These are phyloP conservation scores for Boletellus sp. DNA, from an alignment of 768 basidiomycete species.

Conservation along the genomic window DNA sequence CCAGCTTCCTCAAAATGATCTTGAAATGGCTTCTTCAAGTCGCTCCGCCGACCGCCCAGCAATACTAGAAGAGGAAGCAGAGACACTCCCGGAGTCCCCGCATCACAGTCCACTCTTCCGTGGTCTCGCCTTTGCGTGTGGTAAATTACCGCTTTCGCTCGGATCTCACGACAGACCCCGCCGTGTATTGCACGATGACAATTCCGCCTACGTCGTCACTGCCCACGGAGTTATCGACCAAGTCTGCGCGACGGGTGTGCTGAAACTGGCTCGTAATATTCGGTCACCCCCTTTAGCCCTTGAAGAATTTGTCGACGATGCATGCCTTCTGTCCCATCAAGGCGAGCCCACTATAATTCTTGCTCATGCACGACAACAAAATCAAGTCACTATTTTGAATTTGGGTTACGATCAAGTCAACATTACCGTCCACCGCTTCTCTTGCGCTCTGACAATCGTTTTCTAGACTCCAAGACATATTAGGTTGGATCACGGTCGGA, in stretches of 20 bases:
- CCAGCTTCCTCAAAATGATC: not conserved
- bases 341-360: slow-evolving; percentile 31
- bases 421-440: not conserved
- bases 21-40: not conserved
- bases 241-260: slow-evolving; percentile 15
- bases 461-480: slow-evolving; percentile 8
- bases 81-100: not conserved
- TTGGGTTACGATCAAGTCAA: slow-evolving; percentile 23
- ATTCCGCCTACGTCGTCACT: slow-evolving; percentile 31
- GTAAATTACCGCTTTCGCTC: slow-evolving; percentile 15
- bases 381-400: slow-evolving; percentile 30
- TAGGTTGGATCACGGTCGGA: slow-evolving; percentile 29
- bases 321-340: slow-evolving; percentile 33
- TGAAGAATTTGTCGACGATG: slow-evolving; percentile 40
- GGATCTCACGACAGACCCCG: slow-evolving; percentile 39
- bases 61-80: not conserved
- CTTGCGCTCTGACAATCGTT: slow-evolving; percentile 1
- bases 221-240: slow-evolving; percentile 38
- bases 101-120: not conserved
- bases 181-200: slow-evolving; percentile 28
- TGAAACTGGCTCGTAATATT: slow-evolving; percentile 16
- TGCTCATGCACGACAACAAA: slow-evolving; percentile 37
- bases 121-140: not conserved
- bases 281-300: slow-evolving; percentile 20
- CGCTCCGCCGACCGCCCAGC: not conserved